Conservation (phyloP, 2,329 filamentous ascomycete species). For the Apiospora hydei region DNA sequence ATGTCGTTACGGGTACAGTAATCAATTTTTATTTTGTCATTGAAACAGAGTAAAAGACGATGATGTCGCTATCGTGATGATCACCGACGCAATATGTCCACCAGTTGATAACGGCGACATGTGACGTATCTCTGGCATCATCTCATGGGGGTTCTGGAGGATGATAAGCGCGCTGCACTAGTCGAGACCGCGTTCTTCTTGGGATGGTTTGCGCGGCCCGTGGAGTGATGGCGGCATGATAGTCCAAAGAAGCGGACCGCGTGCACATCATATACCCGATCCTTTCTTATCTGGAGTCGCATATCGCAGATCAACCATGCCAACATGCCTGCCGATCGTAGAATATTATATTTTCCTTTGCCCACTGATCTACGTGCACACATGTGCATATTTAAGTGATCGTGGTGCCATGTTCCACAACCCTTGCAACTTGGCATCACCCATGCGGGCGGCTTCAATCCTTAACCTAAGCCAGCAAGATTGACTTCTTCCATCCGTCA, state of each 20-base stretch:
- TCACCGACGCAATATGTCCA: neutral
- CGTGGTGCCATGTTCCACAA: neutral
- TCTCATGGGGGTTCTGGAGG: neutral
- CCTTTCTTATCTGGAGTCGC: neutral
- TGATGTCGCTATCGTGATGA: neutral
- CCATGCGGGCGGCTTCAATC: neutral
- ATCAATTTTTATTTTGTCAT: neutral
- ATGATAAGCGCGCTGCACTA: slow-evolving; percentile 6
- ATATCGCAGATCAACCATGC: slow-evolving; percentile 17
- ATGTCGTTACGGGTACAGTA: neutral
- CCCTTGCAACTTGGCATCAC: neutral
- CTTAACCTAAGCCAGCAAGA: neutral
- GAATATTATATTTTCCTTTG: neutral
- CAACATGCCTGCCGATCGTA: neutral
- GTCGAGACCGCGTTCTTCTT: neutral
- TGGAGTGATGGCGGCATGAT: slow-evolving; percentile 20
- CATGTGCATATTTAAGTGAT: neutral
- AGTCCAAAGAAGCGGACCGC: slow-evolving; percentile 13
- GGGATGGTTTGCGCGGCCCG: slow-evolving; percentile 12
- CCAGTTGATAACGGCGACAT: neutral
- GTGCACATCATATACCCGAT: slow-evolving; percentile 6
- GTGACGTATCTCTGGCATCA: slow-evolving; percentile 12
- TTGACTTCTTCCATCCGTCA: slow-evolving; percentile 11
- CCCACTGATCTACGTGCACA: slow-evolving; percentile 11
- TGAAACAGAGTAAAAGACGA: neutral